Conservation (phyloP, 2,329 filamentous ascomycete genomes). For the Didymella pomorum region DNA sequence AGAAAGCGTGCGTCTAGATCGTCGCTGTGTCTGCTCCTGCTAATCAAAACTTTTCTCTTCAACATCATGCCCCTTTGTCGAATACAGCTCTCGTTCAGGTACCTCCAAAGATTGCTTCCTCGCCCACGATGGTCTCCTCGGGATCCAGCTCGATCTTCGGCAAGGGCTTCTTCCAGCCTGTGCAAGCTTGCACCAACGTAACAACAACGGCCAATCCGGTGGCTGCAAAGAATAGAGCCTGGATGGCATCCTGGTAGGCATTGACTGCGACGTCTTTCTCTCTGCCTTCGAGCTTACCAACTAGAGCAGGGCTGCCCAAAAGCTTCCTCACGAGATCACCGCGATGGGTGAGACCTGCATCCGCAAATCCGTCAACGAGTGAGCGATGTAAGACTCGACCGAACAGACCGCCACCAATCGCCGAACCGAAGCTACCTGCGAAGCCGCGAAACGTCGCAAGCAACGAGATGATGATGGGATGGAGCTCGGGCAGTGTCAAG, state of each 20-base stretch:
- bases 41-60: too few species aligned
- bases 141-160: constrained; percentile 28
- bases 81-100: neutral
- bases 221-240: constrained; percentile 61
- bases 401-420: constrained; percentile 81
- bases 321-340: constrained; percentile 62
- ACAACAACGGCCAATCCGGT: constrained; percentile 59
- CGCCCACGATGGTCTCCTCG: constrained; percentile 35
- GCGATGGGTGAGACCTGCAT: constrained; percentile 50
- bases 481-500: constrained; percentile 69
- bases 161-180: constrained; percentile 61
- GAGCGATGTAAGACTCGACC: constrained; percentile 65
- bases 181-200: constrained; percentile 63
- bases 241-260: constrained; percentile 64
- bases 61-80: neutral
- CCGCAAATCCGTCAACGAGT: constrained; percentile 66
- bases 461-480: constrained; percentile 79
- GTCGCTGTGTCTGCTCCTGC: neutral
- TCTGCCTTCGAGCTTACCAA: constrained; percentile 57
- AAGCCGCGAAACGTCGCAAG: constrained; percentile 83
- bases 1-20: too few species aligned
- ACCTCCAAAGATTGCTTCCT: constrained; percentile 25
- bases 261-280: constrained; percentile 61
- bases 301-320: constrained; percentile 66
- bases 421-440: constrained; percentile 79